Evolutionary conservation across 805 yeast genomes (phyloP).

Genomic region (Helenozyma baotianmanensis): DNA sequence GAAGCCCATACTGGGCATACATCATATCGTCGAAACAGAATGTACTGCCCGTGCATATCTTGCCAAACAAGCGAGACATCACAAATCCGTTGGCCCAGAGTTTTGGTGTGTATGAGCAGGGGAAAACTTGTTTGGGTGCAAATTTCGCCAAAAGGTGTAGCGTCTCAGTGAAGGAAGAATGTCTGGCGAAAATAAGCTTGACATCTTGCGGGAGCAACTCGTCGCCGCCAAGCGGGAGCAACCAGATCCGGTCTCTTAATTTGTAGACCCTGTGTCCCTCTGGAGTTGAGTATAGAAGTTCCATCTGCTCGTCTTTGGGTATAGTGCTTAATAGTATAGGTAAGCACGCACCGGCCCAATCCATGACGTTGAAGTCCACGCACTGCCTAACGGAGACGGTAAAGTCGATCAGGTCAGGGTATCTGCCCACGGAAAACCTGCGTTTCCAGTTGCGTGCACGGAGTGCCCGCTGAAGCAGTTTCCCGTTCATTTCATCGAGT

Average conservation of each 20-base stretch:
- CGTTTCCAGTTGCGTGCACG: not conserved
- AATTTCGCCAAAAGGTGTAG: conserved; percentile 30
- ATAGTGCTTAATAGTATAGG: conserved; percentile 21
- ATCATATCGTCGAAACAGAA: conserved; percentile 10
- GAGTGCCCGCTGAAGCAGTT: no score
- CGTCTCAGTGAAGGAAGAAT: conserved; percentile 43
- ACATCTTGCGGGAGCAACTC: conserved; percentile 33
- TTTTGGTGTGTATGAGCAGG: conserved; percentile 31
- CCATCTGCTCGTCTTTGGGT: conserved; percentile 10
- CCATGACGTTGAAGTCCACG: conserved; percentile 33
- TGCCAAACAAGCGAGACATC: conserved; percentile 39
- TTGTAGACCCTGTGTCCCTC: conserved; percentile 19
- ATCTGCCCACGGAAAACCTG: conserved; percentile 1
- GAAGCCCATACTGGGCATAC: conserved; percentile 3
- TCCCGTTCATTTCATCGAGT: conserved; percentile 8
- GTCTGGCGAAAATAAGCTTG: conserved; percentile 40
- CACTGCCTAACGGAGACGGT: conserved; percentile 31
- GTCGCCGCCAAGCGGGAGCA: conserved; percentile 21
- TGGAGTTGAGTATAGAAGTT: conserved; percentile 14
- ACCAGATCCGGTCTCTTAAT: conserved; percentile 25
- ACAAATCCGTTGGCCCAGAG: conserved; percentile 37
- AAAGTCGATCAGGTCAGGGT: conserved; percentile 4
- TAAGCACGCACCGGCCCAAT: conserved; percentile 24
- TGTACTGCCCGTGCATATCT: conserved; percentile 5
- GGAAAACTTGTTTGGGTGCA: conserved; percentile 39